A percentile compares a stretch with the other conserved stretches of the same genome.
phyloP scores from a whole-genome alignment of 768 basidiomycete species.

The Podaxis sp. region DNA sequence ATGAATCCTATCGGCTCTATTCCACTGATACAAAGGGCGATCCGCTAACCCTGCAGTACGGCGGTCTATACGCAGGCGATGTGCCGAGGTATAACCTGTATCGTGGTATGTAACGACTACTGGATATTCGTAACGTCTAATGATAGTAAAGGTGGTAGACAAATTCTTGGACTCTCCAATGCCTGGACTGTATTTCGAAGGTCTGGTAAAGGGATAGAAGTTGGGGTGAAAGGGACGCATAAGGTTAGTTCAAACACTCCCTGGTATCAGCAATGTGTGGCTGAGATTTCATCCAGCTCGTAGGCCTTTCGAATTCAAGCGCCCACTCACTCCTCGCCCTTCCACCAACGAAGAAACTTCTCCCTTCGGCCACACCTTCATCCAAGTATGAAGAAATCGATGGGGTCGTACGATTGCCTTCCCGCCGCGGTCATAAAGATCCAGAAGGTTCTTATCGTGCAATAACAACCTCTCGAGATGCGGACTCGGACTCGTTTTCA shows the following conservation, averaged over 20 bases:
- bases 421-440: conserved; percentile 30
- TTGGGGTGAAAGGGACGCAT: conserved; percentile 41
- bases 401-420: conserved; percentile 62
- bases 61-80: conserved; percentile 59
- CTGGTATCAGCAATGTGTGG: conserved; percentile 9
- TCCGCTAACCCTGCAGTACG: conserved; percentile 62
- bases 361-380: conserved; percentile 28
- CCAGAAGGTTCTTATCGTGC: conserved; percentile 50
- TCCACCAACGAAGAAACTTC: conserved; percentile 51
- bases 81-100: conserved; percentile 66
- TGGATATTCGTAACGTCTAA: conserved; percentile 41
- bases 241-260: conserved; percentile 35
- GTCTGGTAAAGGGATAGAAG: conserved; percentile 55
- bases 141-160: conserved; percentile 55
- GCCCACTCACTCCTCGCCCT: conserved; percentile 54
- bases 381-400: conserved; percentile 63
- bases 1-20: conserved; percentile 38
- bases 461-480: conserved; percentile 33
- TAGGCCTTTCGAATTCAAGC: conserved; percentile 56
- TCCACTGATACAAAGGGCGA: conserved; percentile 73
- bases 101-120: conserved; percentile 45
- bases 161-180: conserved; percentile 60
- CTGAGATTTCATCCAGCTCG: conserved; percentile 31
- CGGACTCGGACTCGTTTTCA: conserved; percentile 33
- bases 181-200: conserved; percentile 47